Evolutionary conservation across 2,329 filamentous ascomycete species (phyloP).

Genomic region (Capronia coronata): DNA sequence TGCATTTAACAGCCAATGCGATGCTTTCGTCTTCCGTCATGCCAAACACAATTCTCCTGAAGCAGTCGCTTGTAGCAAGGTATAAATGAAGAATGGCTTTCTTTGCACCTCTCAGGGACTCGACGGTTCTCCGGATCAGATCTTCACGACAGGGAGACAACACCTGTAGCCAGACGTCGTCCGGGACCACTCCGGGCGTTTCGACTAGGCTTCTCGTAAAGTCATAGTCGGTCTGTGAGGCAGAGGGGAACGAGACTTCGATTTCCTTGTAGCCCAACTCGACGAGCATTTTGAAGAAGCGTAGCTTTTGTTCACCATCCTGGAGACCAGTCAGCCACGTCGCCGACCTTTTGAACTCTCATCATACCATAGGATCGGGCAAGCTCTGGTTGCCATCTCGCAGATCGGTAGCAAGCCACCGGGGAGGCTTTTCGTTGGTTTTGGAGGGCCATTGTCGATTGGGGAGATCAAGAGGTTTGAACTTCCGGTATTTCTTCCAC

Average conservation of each 20-base stretch:
- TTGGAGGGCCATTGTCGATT: conserved; percentile 70
- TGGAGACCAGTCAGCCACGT: conserved; percentile 34
- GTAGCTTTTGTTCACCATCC: conserved; percentile 92
- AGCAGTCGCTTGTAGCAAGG: conserved; percentile 91
- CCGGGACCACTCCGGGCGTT: conserved; percentile 73
- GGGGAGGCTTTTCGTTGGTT: conserved; percentile 72
- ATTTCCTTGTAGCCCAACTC: conserved; percentile 96
- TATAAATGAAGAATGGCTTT: conserved; percentile 95
- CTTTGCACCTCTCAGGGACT: conserved; percentile 80
- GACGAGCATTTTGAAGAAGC: conserved; percentile 89
- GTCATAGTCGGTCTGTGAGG: conserved; percentile 92
- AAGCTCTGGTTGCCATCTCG: conserved; percentile 92
- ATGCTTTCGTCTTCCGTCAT: conserved; percentile 77
- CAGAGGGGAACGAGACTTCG: conserved; percentile 90
- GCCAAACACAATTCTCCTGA: conserved; percentile 83
- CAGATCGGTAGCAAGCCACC: conserved; percentile 85
- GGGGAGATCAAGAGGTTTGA: conserved; percentile 44
- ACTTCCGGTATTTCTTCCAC: conserved; percentile 44
- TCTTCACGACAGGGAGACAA: conserved; percentile 87
- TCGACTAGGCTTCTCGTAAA: conserved; percentile 83
- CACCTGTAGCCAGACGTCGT: conserved; percentile 88
- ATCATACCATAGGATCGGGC: conserved; percentile 78
- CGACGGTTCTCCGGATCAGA: conserved; percentile 81
- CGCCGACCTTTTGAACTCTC: not conserved
- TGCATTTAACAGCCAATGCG: conserved; percentile 75